phyloP scores from a whole-genome alignment of 106 monocot species.

The Dendrobium huoshanense region DNA sequence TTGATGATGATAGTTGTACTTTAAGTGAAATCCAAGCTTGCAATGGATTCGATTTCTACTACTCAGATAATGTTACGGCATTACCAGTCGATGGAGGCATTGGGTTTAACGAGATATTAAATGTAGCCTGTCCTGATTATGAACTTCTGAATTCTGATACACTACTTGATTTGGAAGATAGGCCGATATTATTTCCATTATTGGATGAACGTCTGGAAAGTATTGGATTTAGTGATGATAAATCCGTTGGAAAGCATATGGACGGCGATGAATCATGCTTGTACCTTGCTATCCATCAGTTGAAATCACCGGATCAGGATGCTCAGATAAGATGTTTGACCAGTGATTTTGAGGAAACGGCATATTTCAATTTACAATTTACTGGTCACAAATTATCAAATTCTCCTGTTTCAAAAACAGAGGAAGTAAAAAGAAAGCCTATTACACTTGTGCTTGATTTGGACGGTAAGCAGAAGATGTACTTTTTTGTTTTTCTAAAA shows the following conservation, averaged over 20 bases:
- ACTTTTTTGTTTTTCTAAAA: neutral
- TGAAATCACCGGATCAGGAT: slow-evolving; percentile 30
- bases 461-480: slow-evolving; percentile 5
- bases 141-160: slow-evolving; percentile 26
- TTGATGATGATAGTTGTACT: slow-evolving; percentile 36
- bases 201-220: slow-evolving; percentile 27
- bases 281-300: neutral
- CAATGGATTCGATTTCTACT: slow-evolving; percentile 33
- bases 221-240: slow-evolving; percentile 16
- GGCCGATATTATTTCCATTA: slow-evolving; percentile 39
- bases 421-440: neutral
- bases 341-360: slow-evolving; percentile 17
- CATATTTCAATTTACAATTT: slow-evolving; percentile 42
- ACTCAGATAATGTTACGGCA: slow-evolving; percentile 28
- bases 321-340: slow-evolving; percentile 15
- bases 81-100: slow-evolving; percentile 32
- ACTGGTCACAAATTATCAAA: slow-evolving; percentile 38
- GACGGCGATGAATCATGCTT: slow-evolving; percentile 33
- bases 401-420: neutral
- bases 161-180: slow-evolving; percentile 41
- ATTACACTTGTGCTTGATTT: slow-evolving; percentile 11
- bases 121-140: slow-evolving; percentile 18
- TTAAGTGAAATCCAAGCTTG: slow-evolving; percentile 33
- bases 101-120: slow-evolving; percentile 33
- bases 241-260: slow-evolving; percentile 12